A percentile compares a stretch with the other conserved stretches of the same genome.
Conservation (phyloP, 2,329 filamentous ascomycete genomes). For the Fusarium subtropicale region DNA sequence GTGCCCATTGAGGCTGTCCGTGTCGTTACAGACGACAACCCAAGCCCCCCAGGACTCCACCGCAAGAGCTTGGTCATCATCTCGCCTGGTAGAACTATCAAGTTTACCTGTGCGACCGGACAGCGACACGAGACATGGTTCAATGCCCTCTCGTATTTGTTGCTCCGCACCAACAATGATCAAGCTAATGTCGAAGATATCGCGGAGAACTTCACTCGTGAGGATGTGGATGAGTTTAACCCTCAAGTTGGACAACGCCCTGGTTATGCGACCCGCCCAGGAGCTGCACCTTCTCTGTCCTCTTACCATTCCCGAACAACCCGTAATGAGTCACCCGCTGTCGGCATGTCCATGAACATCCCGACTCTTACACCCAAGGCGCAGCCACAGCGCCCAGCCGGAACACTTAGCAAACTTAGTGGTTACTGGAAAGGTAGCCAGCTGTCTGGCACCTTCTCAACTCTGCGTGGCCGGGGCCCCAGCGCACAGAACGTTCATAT, state of each 20-base stretch:
- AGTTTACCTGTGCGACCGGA: constrained; percentile 93
- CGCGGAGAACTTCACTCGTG: constrained; percentile 67
- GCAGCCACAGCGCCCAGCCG: constrained; percentile 52
- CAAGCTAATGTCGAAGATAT: constrained; percentile 71
- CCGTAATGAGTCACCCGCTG: constrained; percentile 71
- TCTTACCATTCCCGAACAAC: constrained; percentile 83
- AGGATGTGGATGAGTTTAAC: constrained; percentile 85
- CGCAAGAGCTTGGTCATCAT: constrained; percentile 92
- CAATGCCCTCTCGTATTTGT: constrained; percentile 93
- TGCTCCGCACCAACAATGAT: constrained; percentile 78
- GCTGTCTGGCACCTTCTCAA: constrained; percentile 63
- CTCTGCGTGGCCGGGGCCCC: constrained; percentile 64
- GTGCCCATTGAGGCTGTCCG: constrained; percentile 93
- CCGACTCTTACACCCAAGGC: constrained; percentile 68
- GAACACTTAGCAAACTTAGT: constrained; percentile 69
- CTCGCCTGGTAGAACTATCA: constrained; percentile 87
- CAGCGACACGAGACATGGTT: constrained; percentile 99
- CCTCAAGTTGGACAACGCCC: constrained; percentile 63
- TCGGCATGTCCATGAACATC: constrained; percentile 62
- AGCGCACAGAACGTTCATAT: constrained; percentile 60
- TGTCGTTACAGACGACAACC: constrained; percentile 93
- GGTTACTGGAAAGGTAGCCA: constrained; percentile 67
- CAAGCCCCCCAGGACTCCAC: constrained; percentile 92
- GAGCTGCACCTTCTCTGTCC: constrained; percentile 73
- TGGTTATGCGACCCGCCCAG: constrained; percentile 59